phyloP scores from a whole-genome alignment of 1,139 yeast species.

The Zygosaccharomyces sapae region DNA sequence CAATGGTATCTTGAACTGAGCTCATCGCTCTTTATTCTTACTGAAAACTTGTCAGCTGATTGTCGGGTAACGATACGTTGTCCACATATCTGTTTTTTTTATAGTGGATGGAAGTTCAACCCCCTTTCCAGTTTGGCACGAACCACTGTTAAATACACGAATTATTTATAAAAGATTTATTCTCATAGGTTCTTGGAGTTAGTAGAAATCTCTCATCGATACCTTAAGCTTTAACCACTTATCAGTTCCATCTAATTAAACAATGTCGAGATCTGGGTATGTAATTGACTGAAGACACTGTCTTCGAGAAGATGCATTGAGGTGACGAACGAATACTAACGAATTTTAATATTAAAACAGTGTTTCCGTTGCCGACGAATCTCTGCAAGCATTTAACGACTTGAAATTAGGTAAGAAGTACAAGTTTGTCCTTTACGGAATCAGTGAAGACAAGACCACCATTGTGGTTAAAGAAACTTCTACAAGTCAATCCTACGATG shows the following conservation, averaged over 20 bases:
- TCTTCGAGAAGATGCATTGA: neutral
- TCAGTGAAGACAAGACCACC: constrained; percentile 82
- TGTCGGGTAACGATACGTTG: constrained; percentile 12
- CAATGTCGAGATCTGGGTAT: constrained; percentile 38
- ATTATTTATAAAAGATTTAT: neutral
- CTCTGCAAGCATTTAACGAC: constrained; percentile 88
- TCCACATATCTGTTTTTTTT: neutral
- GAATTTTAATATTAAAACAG: constrained; percentile 36
- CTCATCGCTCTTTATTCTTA: neutral
- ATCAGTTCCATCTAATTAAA: constrained; percentile 5
- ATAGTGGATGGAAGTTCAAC: neutral
- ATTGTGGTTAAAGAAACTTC: constrained; percentile 87
- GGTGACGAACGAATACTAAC: constrained; percentile 2
- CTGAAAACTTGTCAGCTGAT: neutral
- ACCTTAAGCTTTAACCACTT: neutral
- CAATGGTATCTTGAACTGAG: neutral
- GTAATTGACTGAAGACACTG: constrained; percentile 10
- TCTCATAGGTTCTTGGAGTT: constrained; percentile 1
- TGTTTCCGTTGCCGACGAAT: constrained; percentile 94
- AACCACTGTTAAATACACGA: neutral
- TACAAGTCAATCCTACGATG: constrained; percentile 67
- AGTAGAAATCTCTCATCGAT: constrained; percentile 1
- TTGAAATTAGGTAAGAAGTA: constrained; percentile 89
- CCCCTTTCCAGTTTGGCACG: constrained; percentile 4
- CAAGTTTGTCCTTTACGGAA: constrained; percentile 75